Evolutionary conservation across 2,329 filamentous ascomycete genomes (phyloP).

Genomic region (Xylaria sp.): DNA sequence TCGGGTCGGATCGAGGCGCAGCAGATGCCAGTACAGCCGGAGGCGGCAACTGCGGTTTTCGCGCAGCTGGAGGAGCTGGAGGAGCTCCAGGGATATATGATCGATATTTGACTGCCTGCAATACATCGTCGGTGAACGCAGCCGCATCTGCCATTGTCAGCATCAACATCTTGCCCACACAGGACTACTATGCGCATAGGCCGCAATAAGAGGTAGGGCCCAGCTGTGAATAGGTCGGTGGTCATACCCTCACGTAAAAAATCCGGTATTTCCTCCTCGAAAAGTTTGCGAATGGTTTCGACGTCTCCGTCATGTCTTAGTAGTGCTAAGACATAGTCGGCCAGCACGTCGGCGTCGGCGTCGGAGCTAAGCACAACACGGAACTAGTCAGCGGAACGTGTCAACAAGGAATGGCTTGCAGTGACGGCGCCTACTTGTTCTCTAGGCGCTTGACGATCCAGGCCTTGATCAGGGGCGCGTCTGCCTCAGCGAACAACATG

Average conservation of each 20-base stretch:
- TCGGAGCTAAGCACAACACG: constrained; percentile 67
- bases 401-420: background rate
- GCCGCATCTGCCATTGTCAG: constrained; percentile 58
- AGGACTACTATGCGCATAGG: constrained; percentile 1
- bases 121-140: constrained; percentile 76
- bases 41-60: constrained; percentile 24
- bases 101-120: constrained; percentile 70
- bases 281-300: constrained; percentile 72
- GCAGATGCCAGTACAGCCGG: constrained; percentile 31
- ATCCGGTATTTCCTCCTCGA: constrained; percentile 77
- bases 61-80: constrained; percentile 50
- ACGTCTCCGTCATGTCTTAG: constrained; percentile 74
- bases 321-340: constrained; percentile 84
- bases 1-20: constrained; percentile 35
- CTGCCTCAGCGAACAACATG: constrained; percentile 72
- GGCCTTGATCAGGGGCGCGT: constrained; percentile 72
- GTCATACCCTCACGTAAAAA: constrained; percentile 74
- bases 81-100: constrained; percentile 67
- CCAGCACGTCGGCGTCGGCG: constrained; percentile 82
- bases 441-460: constrained; percentile 84
- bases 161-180: constrained; percentile 5
- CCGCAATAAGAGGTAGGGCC: background rate
- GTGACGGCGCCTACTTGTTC: constrained; percentile 67
- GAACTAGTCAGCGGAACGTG: constrained; percentile 28
- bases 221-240: constrained; percentile 11